These are phyloP conservation scores for Chimonanthus praecox DNA, from an alignment of 164 flowering plant genomes.

Conservation along the genomic window DNA sequence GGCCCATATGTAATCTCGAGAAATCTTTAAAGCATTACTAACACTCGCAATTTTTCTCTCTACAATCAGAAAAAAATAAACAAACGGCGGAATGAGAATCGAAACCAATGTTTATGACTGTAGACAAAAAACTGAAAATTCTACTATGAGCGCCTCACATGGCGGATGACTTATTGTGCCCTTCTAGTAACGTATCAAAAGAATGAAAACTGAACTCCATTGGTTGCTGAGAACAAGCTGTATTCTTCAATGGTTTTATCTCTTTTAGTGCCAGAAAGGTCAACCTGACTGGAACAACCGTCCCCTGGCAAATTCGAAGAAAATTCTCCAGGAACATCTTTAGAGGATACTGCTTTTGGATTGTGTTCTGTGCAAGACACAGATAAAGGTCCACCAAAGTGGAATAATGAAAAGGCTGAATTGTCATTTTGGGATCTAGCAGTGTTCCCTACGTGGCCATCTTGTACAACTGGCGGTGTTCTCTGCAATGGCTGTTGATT, in stretches of 20 bases:
- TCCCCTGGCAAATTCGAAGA: slow-evolving; percentile 21
- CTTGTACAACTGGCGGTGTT: slow-evolving; percentile 18
- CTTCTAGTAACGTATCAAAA: slow-evolving; percentile 32
- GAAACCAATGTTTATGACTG: slow-evolving; percentile 25
- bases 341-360: slow-evolving; percentile 22
- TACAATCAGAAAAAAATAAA: slow-evolving; percentile 19
- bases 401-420: slow-evolving; percentile 74
- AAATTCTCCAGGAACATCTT: slow-evolving; percentile 28
- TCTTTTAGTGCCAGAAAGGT: slow-evolving; percentile 37
- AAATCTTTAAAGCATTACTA: slow-evolving; percentile 2
- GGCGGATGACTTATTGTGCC: slow-evolving; percentile 14
- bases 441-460: slow-evolving; percentile 21
- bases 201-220: slow-evolving; percentile 61
- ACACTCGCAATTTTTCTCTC: slow-evolving; percentile 28
- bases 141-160: slow-evolving; percentile 13
- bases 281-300: slow-evolving; percentile 24
- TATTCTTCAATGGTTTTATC: slow-evolving; percentile 65
- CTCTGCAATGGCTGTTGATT: slow-evolving; percentile 11
- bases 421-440: slow-evolving; percentile 25
- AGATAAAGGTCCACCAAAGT: slow-evolving; percentile 83
- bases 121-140: slow-evolving; percentile 21
- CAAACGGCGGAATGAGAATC: slow-evolving; percentile 20
- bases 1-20: not conserved
- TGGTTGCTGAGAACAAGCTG: slow-evolving; percentile 77
- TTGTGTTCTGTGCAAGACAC: slow-evolving; percentile 35